Evolutionary conservation across 495 filamentous ascomycete genomes (phyloP).

Genomic region (Penicillium arizonense): DNA sequence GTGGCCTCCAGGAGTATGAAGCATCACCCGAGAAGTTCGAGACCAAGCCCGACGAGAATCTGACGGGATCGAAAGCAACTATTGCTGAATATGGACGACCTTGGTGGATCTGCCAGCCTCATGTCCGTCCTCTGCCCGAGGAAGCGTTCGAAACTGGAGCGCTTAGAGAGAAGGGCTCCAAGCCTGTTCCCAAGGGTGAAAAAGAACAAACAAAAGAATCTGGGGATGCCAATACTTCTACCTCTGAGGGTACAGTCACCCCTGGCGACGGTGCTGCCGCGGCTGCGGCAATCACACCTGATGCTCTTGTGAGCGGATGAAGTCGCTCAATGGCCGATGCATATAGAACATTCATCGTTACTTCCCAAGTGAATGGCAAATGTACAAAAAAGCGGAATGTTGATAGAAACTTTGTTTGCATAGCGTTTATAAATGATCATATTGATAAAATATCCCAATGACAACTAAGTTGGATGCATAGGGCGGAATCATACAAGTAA

Average conservation of each 20-base stretch:
- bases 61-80: constrained; percentile 60
- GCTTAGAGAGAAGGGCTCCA: constrained; percentile 63
- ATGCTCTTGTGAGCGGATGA: constrained; percentile 37
- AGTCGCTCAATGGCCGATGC: too few species aligned
- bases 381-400: too few species aligned
- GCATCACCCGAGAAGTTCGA: constrained; percentile 56
- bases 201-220: constrained; percentile 17
- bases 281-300: constrained; percentile 27
- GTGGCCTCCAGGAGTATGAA: constrained; percentile 73
- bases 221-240: constrained; percentile 10
- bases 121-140: constrained; percentile 81
- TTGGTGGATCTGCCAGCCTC: constrained; percentile 92
- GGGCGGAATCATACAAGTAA: too few species aligned
- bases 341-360: too few species aligned
- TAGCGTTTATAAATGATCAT: too few species aligned
- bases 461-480: too few species aligned
- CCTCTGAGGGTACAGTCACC: constrained; percentile 12
- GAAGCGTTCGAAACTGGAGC: constrained; percentile 83
- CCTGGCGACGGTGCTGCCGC: constrained; percentile 9
- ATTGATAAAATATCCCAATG: too few species aligned
- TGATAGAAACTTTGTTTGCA: too few species aligned
- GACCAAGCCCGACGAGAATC: constrained; percentile 29
- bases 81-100: constrained; percentile 72
- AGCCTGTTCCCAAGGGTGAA: constrained; percentile 26
- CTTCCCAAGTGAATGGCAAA: too few species aligned